A percentile compares a stretch with the other conserved stretches of the same genome.
Conservation (phyloP, 1,284 basidiomycete species). For the Wallemia hederae region DNA sequence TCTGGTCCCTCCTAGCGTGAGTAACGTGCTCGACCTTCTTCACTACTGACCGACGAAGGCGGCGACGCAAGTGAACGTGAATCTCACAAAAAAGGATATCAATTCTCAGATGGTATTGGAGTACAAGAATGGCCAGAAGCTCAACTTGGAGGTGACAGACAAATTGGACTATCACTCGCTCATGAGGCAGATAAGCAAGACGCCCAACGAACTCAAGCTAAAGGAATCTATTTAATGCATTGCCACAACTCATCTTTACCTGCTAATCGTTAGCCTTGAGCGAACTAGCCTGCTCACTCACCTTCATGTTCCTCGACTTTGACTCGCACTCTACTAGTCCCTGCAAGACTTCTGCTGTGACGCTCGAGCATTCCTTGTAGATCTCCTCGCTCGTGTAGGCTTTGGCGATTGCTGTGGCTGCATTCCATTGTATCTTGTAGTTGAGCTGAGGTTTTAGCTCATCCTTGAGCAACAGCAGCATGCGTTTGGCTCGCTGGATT, state of each 20-base stretch:
- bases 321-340: neutral
- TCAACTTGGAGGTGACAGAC: neutral
- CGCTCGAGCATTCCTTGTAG: neutral
- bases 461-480: neutral
- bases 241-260: neutral
- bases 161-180: neutral
- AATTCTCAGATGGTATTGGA: neutral
- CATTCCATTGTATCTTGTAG: neutral
- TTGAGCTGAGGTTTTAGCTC: neutral
- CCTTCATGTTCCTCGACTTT: neutral
- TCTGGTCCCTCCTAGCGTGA: neutral
- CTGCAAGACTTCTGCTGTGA: neutral
- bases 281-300: neutral
- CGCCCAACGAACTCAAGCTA: neutral
- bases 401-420: neutral
- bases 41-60: neutral
- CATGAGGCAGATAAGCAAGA: neutral
- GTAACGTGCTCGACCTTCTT: neutral
- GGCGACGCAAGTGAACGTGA: neutral
- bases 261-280: neutral
- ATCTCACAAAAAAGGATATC: neutral
- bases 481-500: neutral
- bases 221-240: constrained; percentile 1
- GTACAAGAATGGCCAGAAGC: neutral
- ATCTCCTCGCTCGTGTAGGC: neutral